These are phyloP conservation scores for Fragilaria radians DNA, from an alignment of 108 stramenopile genomes.

Conservation along the genomic window DNA sequence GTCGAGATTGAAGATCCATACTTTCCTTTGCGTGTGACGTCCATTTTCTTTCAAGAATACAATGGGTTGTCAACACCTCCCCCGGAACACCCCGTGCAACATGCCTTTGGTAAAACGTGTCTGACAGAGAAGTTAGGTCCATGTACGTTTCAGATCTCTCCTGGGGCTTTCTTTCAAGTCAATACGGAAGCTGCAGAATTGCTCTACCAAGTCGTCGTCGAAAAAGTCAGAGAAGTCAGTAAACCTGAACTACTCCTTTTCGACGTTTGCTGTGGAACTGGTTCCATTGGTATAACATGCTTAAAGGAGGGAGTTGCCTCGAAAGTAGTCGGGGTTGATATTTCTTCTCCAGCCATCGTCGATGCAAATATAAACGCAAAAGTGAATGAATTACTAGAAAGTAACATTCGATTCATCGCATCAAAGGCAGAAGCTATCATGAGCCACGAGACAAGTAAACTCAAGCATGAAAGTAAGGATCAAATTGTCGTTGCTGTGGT, in stretches of 20 bases:
- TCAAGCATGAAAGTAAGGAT: constrained; percentile 7
- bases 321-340: constrained; percentile 82
- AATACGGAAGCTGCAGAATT: constrained; percentile 83
- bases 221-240: constrained; percentile 55
- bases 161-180: constrained; percentile 93
- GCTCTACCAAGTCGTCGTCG: constrained; percentile 76
- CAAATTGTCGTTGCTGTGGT: constrained; percentile 74
- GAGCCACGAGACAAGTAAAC: constrained; percentile 34
- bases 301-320: constrained; percentile 64
- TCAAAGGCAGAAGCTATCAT: constrained; percentile 68
- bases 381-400: constrained; percentile 36
- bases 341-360: constrained; percentile 74
- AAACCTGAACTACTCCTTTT: constrained; percentile 46
- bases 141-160: constrained; percentile 84
- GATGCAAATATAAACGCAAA: constrained; percentile 82
- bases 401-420: constrained; percentile 52
- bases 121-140: constrained; percentile 68
- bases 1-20: constrained; percentile 8
- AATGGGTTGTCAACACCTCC: constrained; percentile 64
- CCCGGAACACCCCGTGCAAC: constrained; percentile 78
- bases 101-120: constrained; percentile 60
- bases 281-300: constrained; percentile 86
- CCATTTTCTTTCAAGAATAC: constrained; percentile 80
- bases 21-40: constrained; percentile 33
- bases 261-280: constrained; percentile 95